phyloP scores from a whole-genome alignment of 352 stramenopile species.

The Globisporangium rhizosaccharum region DNA sequence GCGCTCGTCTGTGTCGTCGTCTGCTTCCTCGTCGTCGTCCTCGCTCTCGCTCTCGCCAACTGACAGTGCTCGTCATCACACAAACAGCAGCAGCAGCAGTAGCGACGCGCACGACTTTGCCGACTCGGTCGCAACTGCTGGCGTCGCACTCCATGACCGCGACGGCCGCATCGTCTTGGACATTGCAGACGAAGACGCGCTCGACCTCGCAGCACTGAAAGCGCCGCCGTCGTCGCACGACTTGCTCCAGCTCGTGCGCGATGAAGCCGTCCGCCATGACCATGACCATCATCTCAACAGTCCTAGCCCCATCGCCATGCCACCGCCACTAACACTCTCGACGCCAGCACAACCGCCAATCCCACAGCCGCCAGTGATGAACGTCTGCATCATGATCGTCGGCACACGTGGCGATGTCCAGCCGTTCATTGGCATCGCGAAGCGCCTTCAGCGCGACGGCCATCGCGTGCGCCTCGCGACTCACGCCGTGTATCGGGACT shows the following conservation, averaged over 20 bases:
- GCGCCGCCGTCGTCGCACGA: conserved; percentile 4
- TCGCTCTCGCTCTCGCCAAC: background rate
- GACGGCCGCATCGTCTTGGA: conserved; percentile 11
- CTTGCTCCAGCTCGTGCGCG: conserved; percentile 1
- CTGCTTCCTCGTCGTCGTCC: background rate
- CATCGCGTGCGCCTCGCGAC: conserved; percentile 91
- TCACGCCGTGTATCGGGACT: conserved; percentile 85
- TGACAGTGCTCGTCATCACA: too few relatives aligned
- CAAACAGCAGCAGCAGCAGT: background rate
- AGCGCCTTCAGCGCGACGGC: conserved; percentile 72
- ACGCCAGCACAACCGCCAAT: too few relatives aligned
- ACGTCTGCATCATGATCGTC: conserved; percentile 89
- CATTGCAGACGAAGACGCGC: conserved; percentile 10
- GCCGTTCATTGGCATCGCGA: conserved; percentile 83
- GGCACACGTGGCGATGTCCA: conserved; percentile 86
- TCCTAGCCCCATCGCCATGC: too few relatives aligned
- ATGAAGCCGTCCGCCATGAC: background rate
- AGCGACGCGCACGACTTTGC: background rate
- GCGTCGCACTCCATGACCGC: conserved; percentile 7
- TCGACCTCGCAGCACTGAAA: conserved; percentile 9
- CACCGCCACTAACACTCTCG: too few relatives aligned
- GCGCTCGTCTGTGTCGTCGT: background rate
- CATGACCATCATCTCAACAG: background rate
- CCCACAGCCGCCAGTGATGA: conserved; percentile 28
- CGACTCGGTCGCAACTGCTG: conserved; percentile 7